Evolutionary conservation across 148 eudicot genomes (phyloP), one percentile per base, ranked within the genome.

Genomic region (Chenopodium berlandieri): DNA sequence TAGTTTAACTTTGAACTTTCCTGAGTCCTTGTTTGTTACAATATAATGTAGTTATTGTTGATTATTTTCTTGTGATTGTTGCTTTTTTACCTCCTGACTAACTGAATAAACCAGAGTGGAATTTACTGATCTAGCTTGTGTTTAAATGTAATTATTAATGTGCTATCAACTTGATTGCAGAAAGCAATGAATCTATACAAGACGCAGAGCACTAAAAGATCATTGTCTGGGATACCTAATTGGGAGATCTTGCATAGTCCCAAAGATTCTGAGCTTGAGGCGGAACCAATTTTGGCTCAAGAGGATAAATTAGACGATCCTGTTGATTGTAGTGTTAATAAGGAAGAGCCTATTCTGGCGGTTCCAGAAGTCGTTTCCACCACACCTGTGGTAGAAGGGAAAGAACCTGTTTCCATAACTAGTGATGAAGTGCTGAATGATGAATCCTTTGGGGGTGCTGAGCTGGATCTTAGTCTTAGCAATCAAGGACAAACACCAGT

Each of bases 131-230:
- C 54, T 31, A 11, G 37, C 32, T n/a, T 13, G 37, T 31, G 48
- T 23, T 65, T 46, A 10, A 25, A 48, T 2, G 31, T 81, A 44
- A 54, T 37, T 20, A 7, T 27, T 17, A 46, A 72, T 80, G 62
- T 76, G 48, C 30, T 9, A 2, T 75, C 56, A 14, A 63, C 52
- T 72, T 30, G 17, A 68, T n/a, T 76, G 71, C 90, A 88, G 90
- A 85, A 84, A 76, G 90, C 90, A 14, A 37, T 88, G 86, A 60
- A 79, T 72, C 58, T 85, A 75, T 88, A 85, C 90, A 88, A 88
- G 81, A 60, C 84, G 52, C 81, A 88, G 31, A 83, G 82, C 86
- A 70, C 30, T 74, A 85, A 75, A 72, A 83, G 52, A 34, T 34
- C 62, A 10, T 44, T 63, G 75, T 63, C 34, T 20, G 62, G 22